Base-by-base conservation (phyloP, 192 early-diverging fungal genomes). In the Linderina pennispora region DNA sequence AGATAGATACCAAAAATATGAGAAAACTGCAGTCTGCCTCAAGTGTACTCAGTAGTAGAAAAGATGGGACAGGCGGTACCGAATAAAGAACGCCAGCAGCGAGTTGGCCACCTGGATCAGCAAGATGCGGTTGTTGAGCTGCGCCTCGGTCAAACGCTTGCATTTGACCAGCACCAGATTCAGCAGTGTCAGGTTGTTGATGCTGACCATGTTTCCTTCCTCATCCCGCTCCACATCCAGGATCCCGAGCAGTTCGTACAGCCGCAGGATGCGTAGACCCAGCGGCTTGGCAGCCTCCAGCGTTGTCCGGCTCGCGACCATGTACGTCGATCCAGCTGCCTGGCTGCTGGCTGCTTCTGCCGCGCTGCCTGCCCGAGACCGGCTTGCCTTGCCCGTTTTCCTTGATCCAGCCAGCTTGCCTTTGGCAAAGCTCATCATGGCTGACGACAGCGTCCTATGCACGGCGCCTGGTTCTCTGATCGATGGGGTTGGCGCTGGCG, bases 111-210 rank as follows among this genome's bases (percentile, higher is more conserved):
- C 47, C 48, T 97, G 94, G 9, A 90, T 49, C 23, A 77, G 32
- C 35, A 90, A 63, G 1, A 97, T 71, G 3, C 64, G 38, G 17
- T 49, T 22, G 80, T 79, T 34, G 74, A 62, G 49, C 65, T 80
- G 40, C 40, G 65, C 35, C 58, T 97, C 97, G 14, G 63, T 65
- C 55, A 91, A 77, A 0, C 86, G 89, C 4, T 85, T 87, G 23
- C 77, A 50, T 58, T 76, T 76, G 18, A 94, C 77, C n/a, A 99
- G 70, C 42, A 97, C 62, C 14, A 94, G 58, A 53, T 97, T 99
- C 18, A 99, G 76, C 21, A 99, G 58, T 0, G 97, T 99, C 24
- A 99, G 73, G 58, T 99, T 99, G 52, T 85, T 97, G 62, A 81
- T 75, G 41, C 80, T 77, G 14, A 83, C 32, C 28, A 85, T 58